Percentiles rank a stretch among this genome's conserved stretches.
These are phyloP conservation scores for Sporothrix humicola DNA, from an alignment of 2,329 filamentous ascomycete species.

Conservation along the genomic window DNA sequence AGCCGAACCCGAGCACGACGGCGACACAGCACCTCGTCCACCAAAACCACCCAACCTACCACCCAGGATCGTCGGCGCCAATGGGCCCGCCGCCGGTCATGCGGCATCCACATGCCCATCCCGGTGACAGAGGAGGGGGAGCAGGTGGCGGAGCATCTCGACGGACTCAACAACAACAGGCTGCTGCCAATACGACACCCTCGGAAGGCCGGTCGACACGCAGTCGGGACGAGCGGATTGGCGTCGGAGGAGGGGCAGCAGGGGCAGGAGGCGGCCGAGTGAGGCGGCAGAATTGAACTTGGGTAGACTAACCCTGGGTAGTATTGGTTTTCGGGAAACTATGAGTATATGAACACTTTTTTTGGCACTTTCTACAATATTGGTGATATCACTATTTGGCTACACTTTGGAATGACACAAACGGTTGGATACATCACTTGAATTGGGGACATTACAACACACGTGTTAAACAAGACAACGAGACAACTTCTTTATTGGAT, in stretches of 20 bases:
- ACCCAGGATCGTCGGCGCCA: conserved; percentile 34
- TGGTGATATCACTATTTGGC: neutral
- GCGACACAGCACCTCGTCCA: conserved; percentile 27
- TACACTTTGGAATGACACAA: neutral
- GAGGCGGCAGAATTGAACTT: neutral
- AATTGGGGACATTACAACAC: neutral
- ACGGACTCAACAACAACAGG: conserved; percentile 27
- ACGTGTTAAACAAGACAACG: neutral
- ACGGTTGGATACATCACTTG: neutral
- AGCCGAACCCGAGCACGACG: conserved; percentile 5
- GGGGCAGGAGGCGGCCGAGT: neutral
- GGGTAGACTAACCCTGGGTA: neutral
- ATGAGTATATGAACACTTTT: no score
- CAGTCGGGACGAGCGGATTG: conserved; percentile 45
- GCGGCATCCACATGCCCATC: conserved; percentile 22
- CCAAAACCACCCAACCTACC: conserved; percentile 30
- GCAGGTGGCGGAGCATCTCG: neutral
- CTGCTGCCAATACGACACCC: conserved; percentile 36
- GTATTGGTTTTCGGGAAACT: no score
- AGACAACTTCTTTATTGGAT: neutral
- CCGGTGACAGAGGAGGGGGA: no score
- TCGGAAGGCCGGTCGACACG: conserved; percentile 42
- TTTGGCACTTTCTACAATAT: no score
- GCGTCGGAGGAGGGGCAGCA: conserved; percentile 36
- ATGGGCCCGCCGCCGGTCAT: conserved; percentile 33